Evolutionary conservation across 306 rosid genomes (phyloP), one percentile per base, ranked within the genome.

Genomic region (Fagus sylvatica): DNA sequence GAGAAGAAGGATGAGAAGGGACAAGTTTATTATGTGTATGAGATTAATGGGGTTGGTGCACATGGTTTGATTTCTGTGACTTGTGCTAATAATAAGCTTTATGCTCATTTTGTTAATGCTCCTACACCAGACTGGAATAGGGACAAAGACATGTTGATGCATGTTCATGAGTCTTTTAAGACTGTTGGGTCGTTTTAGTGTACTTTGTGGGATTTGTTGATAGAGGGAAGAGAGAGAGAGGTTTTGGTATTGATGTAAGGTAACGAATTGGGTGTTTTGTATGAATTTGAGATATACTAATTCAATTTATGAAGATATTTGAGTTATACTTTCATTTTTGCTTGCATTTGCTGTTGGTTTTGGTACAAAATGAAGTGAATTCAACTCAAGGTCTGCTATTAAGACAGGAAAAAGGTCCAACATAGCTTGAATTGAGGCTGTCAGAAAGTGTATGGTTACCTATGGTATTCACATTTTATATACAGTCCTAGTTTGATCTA

Each of bases 31-130:
- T 95, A 92, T 60, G 91, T 83, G 69, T 92, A 92, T 56, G 98
- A 92, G 87, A 87, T 91, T 67, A 90, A 95, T 77, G 93, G 97
- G 49, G 89, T 69, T 53, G 89, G 88, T 0, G 78, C 78, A 2
- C 96, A 95, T 68, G 92, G 98, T 76, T 88, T 95, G 87, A 95
- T 92, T 74, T 89, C 95, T 0, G 95, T 94, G 32, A 94, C 97
- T 3, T 94, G 97, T 85, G 88, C 95, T 1, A 88, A 84, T 22
- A 92, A 94, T 78, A 94, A 94, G 87, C 93, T 92, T 9, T 92
- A 92, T 78, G 97, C 97, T 3, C 98, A 92, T 84, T 92, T 92
- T 64, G 97, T 94, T 22, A 94, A 94, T 84, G 96, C 97, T 12
- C 97, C 97, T 0, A 76, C 84, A 15, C 90, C 95, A 0, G 97